Evolutionary conservation across 169 alveolate genomes (phyloP).

Genomic region (Plasmodium sp.): DNA sequence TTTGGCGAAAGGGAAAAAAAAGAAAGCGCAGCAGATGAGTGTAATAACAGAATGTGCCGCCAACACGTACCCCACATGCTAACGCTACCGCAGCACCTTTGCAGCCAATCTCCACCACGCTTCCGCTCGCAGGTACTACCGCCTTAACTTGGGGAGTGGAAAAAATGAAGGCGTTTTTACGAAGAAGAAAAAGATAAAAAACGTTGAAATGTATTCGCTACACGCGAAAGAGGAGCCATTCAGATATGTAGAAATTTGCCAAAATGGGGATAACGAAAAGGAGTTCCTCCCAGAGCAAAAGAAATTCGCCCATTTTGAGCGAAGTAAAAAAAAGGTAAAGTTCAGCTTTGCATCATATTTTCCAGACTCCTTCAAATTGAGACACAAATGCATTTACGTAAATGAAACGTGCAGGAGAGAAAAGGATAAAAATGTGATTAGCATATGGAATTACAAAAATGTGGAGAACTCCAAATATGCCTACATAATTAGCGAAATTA

Average conservation of each 20-base stretch:
- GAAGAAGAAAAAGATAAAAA: conserved; percentile 26
- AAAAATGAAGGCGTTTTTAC: not conserved
- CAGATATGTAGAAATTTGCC: not conserved
- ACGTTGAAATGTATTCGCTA: conserved; percentile 12
- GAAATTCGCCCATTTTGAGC: not conserved
- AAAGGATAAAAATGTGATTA: not conserved
- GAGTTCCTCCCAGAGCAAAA: not conserved
- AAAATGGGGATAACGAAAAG: not conserved
- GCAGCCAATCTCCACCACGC: not conserved
- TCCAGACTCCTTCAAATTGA: conserved; percentile 42
- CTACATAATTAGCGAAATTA: conserved; percentile 24
- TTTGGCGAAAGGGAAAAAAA: not conserved
- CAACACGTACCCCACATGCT: not conserved
- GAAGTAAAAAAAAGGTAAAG: not conserved
- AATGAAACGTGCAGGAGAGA: not conserved
- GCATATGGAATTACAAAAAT: conserved; percentile 18
- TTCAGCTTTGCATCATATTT: conserved; percentile 19
- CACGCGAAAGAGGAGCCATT: not conserved
- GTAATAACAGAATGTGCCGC: not conserved
- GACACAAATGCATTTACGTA: conserved; percentile 12
- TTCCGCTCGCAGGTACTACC: conserved; percentile 3
- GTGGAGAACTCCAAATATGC: conserved; percentile 39
- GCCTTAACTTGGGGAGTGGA: not conserved
- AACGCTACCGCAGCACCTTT: not conserved
- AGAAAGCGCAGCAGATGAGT: not conserved